Evolutionary conservation across 768 basidiomycete genomes (phyloP).

Genomic region (Mycena kentingensis): DNA sequence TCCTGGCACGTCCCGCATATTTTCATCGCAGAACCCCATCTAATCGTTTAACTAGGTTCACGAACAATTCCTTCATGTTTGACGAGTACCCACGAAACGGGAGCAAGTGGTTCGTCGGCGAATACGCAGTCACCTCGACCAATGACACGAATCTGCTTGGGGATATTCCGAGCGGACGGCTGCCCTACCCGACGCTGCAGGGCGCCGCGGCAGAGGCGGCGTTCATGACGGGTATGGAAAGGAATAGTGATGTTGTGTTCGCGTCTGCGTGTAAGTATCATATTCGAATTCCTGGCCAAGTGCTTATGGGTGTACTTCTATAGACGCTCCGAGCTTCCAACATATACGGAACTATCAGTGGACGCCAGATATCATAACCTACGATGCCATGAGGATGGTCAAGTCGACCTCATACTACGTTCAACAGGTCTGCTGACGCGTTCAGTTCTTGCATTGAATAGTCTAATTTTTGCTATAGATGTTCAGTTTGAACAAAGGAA

Average conservation of each 20-base stretch:
- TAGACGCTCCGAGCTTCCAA: slow-evolving; percentile 37
- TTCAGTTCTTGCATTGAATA: neutral
- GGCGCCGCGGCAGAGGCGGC: slow-evolving; percentile 56
- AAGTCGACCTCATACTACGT: slow-evolving; percentile 41
- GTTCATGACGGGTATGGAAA: slow-evolving; percentile 63
- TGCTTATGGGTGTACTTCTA: neutral
- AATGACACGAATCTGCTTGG: slow-evolving; percentile 33
- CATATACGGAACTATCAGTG: slow-evolving; percentile 40
- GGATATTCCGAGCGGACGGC: slow-evolving; percentile 30
- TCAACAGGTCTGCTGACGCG: slow-evolving; percentile 32
- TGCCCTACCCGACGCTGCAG: slow-evolving; percentile 36
- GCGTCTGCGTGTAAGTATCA: slow-evolving; percentile 44
- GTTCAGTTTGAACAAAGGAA: slow-evolving; percentile 40
- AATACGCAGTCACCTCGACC: slow-evolving; percentile 51
- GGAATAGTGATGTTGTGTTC: slow-evolving; percentile 62
- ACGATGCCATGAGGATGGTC: slow-evolving; percentile 37
- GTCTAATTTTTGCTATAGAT: slow-evolving; percentile 26
- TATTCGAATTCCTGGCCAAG: neutral
- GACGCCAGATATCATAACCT: slow-evolving; percentile 42
- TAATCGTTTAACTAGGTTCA: no score
- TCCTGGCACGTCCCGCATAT: slow-evolving; percentile 24
- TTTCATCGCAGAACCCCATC: no score
- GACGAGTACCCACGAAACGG: slow-evolving; percentile 55
- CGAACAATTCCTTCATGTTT: slow-evolving; percentile 51
- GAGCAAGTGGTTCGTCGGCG: slow-evolving; percentile 57